phyloP scores from a whole-genome alignment of 129 eudicot species.

The Artemisia annua region DNA sequence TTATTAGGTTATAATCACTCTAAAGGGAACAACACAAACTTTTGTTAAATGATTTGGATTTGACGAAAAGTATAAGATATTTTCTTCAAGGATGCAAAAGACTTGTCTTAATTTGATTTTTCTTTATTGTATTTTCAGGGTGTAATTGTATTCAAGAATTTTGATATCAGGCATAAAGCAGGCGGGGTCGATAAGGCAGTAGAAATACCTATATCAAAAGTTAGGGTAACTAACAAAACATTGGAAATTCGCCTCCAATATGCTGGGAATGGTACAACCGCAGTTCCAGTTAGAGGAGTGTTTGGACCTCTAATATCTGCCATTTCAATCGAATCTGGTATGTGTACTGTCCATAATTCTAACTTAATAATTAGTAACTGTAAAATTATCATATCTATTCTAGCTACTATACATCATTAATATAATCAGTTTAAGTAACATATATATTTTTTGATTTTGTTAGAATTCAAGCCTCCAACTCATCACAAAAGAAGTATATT shows the following conservation, averaged over 20 bases:
- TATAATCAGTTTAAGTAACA: too few relatives aligned
- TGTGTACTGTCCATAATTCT: background rate
- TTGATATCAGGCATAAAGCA: slow-evolving; percentile 47
- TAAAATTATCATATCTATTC: too few relatives aligned
- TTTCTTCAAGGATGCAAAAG: background rate
- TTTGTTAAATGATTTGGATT: too few relatives aligned
- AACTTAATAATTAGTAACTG: too few relatives aligned
- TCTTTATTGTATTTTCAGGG: slow-evolving; percentile 33
- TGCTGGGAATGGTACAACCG: slow-evolving; percentile 60
- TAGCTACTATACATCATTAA: too few relatives aligned
- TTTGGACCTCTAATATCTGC: slow-evolving; percentile 68
- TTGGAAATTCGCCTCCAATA: slow-evolving; percentile 50
- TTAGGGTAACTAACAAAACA: slow-evolving; percentile 28
- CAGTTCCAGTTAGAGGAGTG: slow-evolving; percentile 36
- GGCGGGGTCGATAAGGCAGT: slow-evolving; percentile 46
- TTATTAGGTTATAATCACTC: too few relatives aligned
- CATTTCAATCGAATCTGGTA: slow-evolving; percentile 59
- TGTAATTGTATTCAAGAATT: slow-evolving; percentile 37
- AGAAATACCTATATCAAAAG: background rate
- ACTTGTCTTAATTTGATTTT: background rate
- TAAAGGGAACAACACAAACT: too few relatives aligned
- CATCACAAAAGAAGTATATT: slow-evolving; percentile 28
- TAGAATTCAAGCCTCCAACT: slow-evolving; percentile 44
- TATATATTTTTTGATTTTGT: background rate
- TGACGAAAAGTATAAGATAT: too few relatives aligned